These are phyloP conservation scores for Comarum palustre DNA, from an alignment of 306 rosid species.

Conservation along the genomic window DNA sequence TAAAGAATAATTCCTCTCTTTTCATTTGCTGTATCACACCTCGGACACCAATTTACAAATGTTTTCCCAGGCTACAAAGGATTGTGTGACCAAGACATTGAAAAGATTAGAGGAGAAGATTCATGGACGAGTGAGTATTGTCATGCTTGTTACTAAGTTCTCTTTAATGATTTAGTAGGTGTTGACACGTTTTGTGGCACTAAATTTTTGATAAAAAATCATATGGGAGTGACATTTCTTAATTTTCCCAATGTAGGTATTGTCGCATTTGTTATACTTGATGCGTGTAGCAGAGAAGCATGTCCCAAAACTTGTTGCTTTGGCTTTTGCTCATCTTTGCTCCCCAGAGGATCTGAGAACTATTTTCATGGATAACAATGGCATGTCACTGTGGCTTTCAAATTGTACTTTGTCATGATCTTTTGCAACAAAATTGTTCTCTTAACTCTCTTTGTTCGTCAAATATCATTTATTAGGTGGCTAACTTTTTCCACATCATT, in stretches of 20 bases:
- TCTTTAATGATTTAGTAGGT: conserved; percentile 6
- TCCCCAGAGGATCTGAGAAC: conserved; percentile 73
- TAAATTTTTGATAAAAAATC: conserved; percentile 10
- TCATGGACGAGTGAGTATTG: conserved; percentile 72
- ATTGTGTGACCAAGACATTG: conserved; percentile 97
- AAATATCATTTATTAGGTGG: conserved; percentile 15
- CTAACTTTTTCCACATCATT: conserved; percentile 19
- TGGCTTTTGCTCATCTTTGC: conserved; percentile 97
- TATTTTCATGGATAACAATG: conserved; percentile 73
- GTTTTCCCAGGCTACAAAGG: conserved; percentile 84
- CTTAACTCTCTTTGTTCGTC: not conserved
- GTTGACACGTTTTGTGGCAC: not conserved
- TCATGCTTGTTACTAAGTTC: conserved; percentile 20
- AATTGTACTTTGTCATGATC: conserved; percentile 20
- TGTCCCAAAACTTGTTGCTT: conserved; percentile 80
- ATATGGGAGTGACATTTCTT: conserved; percentile 32
- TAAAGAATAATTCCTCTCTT: not conserved
- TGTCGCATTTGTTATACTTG: conserved; percentile 79
- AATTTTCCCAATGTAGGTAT: conserved; percentile 55
- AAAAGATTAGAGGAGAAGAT: conserved; percentile 98
- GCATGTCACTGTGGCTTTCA: conserved; percentile 35
- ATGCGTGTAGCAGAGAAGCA: conserved; percentile 80
- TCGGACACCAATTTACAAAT: conserved; percentile 14
- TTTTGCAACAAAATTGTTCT: conserved; percentile 14
- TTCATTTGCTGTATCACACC: not conserved